Evolutionary conservation across 352 stramenopile species (phyloP).

Genomic region (Peronospora belbahrii): DNA sequence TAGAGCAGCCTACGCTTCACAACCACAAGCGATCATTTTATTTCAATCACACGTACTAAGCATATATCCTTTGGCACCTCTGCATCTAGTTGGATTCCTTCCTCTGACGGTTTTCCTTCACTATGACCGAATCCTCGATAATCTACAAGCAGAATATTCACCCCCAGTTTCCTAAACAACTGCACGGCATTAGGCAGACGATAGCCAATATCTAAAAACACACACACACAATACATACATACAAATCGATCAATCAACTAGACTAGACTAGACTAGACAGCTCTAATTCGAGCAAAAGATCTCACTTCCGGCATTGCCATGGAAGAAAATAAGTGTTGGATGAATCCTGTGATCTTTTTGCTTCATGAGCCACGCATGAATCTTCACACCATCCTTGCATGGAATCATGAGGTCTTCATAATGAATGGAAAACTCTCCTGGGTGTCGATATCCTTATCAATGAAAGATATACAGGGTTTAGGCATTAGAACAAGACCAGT

Average conservation of each 20-base stretch:
- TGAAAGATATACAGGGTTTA: too few species aligned
- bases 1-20: slow-evolving; percentile 47
- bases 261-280: not conserved
- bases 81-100: slow-evolving; percentile 88
- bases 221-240: not conserved
- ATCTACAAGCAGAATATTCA: slow-evolving; percentile 91
- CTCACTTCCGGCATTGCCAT: slow-evolving; percentile 90
- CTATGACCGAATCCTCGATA: slow-evolving; percentile 92
- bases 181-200: slow-evolving; percentile 89
- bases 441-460: slow-evolving; percentile 75
- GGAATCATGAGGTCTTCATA: slow-evolving; percentile 88
- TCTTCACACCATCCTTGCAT: slow-evolving; percentile 69
- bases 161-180: slow-evolving; percentile 79
- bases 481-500: slow-evolving; percentile 1
- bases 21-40: not conserved
- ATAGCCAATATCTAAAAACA: slow-evolving; percentile 87
- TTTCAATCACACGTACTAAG: not conserved
- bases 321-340: slow-evolving; percentile 92
- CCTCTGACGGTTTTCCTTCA: slow-evolving; percentile 78
- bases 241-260: not conserved
- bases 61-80: slow-evolving; percentile 33
- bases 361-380: slow-evolving; percentile 91
- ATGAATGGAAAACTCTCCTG: slow-evolving; percentile 78
- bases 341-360: slow-evolving; percentile 43
- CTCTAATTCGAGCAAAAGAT: not conserved